A percentile compares a stretch with the other conserved stretches of the same genome.
Conservation (phyloP, 2,329 filamentous ascomycete species). For the Penicillium sp. region DNA sequence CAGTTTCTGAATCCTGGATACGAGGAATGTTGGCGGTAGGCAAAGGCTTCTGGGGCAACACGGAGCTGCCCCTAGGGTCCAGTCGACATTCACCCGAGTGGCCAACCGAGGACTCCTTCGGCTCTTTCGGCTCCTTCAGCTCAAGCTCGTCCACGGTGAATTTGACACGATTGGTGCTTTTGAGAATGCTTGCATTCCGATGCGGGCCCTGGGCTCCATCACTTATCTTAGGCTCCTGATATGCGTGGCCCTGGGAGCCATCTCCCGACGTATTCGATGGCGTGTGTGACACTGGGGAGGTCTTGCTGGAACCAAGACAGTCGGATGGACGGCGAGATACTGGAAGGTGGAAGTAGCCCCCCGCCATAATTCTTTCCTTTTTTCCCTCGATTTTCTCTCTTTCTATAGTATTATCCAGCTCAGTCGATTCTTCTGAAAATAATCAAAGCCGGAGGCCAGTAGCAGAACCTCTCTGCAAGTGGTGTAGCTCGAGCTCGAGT, state of each 20-base stretch:
- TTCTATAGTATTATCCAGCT: background rate
- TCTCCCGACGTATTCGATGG: conserved; percentile 25
- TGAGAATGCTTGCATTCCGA: conserved; percentile 39
- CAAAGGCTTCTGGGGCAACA: conserved; percentile 31
- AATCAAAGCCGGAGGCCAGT: background rate
- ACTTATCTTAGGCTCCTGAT: conserved; percentile 13
- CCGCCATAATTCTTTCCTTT: conserved; percentile 27
- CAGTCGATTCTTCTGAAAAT: background rate
- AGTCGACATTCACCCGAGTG: conserved; percentile 28
- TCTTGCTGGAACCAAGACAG: conserved; percentile 19
- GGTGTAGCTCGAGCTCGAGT: background rate
- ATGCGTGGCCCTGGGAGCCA: conserved; percentile 16
- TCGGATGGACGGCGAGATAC: conserved; percentile 27
- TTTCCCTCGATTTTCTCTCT: background rate
- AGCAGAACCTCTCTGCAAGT: background rate
- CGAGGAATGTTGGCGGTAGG: conserved; percentile 37
- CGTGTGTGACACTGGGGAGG: conserved; percentile 25
- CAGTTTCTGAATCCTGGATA: conserved; percentile 24
- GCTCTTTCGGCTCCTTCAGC: conserved; percentile 15
- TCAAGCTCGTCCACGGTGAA: conserved; percentile 28
- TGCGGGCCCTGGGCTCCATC: conserved; percentile 29
- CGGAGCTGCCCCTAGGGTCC: conserved; percentile 27
- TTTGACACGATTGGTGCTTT: conserved; percentile 34
- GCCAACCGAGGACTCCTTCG: conserved; percentile 16
- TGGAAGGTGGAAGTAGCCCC: conserved; percentile 34